Base-by-base conservation (phyloP, 2,329 filamentous ascomycete species). In the Sarocladium strictum region DNA sequence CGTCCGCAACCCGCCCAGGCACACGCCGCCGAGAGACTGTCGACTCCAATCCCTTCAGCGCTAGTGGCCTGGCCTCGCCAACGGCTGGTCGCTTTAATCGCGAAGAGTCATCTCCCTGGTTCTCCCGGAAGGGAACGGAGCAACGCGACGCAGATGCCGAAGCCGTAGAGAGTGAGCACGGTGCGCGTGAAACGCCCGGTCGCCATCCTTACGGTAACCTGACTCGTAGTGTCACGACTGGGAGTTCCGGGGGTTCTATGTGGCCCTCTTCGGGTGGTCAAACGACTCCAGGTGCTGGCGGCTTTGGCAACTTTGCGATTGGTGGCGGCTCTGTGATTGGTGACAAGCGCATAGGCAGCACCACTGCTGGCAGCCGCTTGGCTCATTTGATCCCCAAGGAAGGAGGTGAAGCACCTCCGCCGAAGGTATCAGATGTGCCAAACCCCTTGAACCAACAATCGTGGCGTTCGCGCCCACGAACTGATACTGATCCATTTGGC, bases 301-400 rank as follows among this genome's bases (percentile, higher is more conserved):
- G 86, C 21, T 99, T 99, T 70, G 93, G 93, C 11, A 94, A 85
- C 63, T 97, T 97, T 69, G 86, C 88, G n/a, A 69, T 95, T 53
- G 71, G 73, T 49, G 70, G 81, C 27, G 76, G 79, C 32, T 75
- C 80, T 17, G 71, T 79, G 6, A 76, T 83, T 27, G 74, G 78
- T 3, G 90, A 96, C 54, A 96, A 94, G 73, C 84, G 89, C 10
- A 81, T 87, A 63, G 86, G 33, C 37, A 40, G 43, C 35, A 27
- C 84, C 26, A 85, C 81, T 26, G 79, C 87, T 55, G 84, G 88
- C 2, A 89, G 90, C 65, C 85, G 91, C 26, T 84, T 97, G 63
- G 93, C 92, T 60, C 90, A 90, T 64, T 71, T 96, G 21, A 86
- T 96, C 61, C 85, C 84, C 19, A 95, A 92, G 70, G 86, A 90